A percentile compares a stretch with the other conserved stretches of the same genome.
These are phyloP conservation scores for Zygosaccharomyces kombuchaensis DNA, from an alignment of 805 yeast species.

Conservation along the genomic window DNA sequence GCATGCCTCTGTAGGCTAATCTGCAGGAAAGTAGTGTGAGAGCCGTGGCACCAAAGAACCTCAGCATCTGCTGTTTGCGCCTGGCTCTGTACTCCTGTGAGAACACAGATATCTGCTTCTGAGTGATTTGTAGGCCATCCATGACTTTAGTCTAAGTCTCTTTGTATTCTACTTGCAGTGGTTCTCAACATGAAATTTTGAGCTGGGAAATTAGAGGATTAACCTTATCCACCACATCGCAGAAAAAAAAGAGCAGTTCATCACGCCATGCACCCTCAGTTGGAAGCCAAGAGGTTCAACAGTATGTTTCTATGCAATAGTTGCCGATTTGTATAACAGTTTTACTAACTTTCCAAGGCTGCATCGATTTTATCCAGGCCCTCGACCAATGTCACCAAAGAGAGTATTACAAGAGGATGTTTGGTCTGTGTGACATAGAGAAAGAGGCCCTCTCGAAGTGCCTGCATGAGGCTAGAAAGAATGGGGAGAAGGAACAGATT, in stretches of 20 bases:
- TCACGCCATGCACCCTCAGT: slow-evolving; percentile 48
- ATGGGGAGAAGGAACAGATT: slow-evolving; percentile 52
- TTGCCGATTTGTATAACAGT: not conserved
- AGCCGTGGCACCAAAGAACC: slow-evolving; percentile 68
- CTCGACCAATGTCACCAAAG: slow-evolving; percentile 82
- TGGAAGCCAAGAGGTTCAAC: slow-evolving; percentile 46
- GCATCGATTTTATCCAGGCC: slow-evolving; percentile 79
- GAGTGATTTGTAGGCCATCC: not conserved
- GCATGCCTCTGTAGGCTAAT: slow-evolving; percentile 69
- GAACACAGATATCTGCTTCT: slow-evolving; percentile 13
- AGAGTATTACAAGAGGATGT: slow-evolving; percentile 60
- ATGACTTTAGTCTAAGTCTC: not conserved
- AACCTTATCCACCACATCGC: not conserved
- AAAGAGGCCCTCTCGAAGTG: slow-evolving; percentile 77
- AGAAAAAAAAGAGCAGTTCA: not conserved
- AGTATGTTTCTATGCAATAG: slow-evolving; percentile 30
- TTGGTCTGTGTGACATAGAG: slow-evolving; percentile 81
- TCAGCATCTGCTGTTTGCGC: slow-evolving; percentile 65
- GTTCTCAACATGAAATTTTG: not conserved
- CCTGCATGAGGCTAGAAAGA: slow-evolving; percentile 69
- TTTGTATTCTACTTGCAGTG: not conserved
- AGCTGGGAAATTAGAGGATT: not conserved
- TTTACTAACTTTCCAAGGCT: slow-evolving; percentile 41
- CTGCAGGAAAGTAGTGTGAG: slow-evolving; percentile 68
- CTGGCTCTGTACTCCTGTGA: slow-evolving; percentile 49